Base-by-base conservation (phyloP, 495 filamentous ascomycete species). In the Hyaloscypha finlandica region DNA sequence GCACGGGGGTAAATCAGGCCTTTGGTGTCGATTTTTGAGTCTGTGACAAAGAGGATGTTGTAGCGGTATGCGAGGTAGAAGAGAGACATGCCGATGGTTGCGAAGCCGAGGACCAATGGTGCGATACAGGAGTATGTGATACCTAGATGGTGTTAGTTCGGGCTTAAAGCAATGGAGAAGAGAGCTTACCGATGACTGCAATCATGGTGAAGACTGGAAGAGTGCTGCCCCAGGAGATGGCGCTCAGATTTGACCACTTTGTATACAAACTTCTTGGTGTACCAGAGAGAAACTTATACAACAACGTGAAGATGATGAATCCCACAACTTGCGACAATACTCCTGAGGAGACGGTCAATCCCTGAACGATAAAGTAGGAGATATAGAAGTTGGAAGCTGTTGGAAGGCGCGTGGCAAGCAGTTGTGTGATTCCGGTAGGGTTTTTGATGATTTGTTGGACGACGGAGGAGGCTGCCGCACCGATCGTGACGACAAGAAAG, bases 61-160 rank as follows among this genome's bases (percentile, higher is more conserved):
- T 99, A 98, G 6, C 93, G 87, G 85, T 92, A 97, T 63, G 95
- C 94, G 57, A 96, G 81, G 78, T 97, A 97, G 79, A 99, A 92
- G 63, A 97, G 81, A 63, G 84, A 88, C 65, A 98, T 82, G 65
- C 92, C 94, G 59, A 97, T 81, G 22, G 89, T 88, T 39, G 90
- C 90, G 77, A 97, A 97, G 29, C 89, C 92, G 55, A 97, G 81
- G 72, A 98, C 90, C 53, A 98, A 78, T 0, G 95, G 95, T 19
- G 95, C 92, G 73, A 98, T 97, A 75, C 86, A 88, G 35, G 93
- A 90, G 76, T 99, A 99, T 25, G 88, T 89, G 68, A 98, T 91
- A 42, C 89, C 91, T 85, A 31, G 31, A 54, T 54, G 16, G 58
- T 53, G 37, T 59, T 32, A 63, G 60, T 20, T 59, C 42, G 16